phyloP scores from a whole-genome alignment of 2,329 filamentous ascomycete species.

The Didymella sp. region DNA sequence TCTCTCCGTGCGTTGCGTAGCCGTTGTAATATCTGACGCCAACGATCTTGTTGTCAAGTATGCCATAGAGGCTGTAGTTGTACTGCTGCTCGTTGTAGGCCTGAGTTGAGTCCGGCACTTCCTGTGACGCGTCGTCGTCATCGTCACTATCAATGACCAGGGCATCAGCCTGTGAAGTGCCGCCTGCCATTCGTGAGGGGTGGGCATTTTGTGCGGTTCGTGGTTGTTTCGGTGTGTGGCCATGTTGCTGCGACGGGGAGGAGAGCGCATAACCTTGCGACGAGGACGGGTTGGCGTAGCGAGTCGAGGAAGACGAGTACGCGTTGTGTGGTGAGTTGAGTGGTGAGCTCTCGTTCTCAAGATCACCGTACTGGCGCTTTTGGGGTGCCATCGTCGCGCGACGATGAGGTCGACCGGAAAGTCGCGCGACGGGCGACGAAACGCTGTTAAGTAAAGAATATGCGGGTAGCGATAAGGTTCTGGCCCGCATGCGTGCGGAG shows the following conservation, averaged over 20 bases:
- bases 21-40: constrained; percentile 56
- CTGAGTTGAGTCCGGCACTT: constrained; percentile 39
- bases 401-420: neutral
- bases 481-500: constrained; percentile 1
- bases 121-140: constrained; percentile 39
- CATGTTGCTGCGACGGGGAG: constrained; percentile 8
- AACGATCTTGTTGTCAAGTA: constrained; percentile 63
- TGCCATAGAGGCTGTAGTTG: constrained; percentile 42
- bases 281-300: constrained; percentile 26
- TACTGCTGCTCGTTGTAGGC: constrained; percentile 33
- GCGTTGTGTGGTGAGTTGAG: constrained; percentile 33
- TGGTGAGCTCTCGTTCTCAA: constrained; percentile 10
- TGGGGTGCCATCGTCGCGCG: constrained; percentile 17
- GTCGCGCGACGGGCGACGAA: neutral
- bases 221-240: constrained; percentile 36
- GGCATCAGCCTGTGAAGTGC: constrained; percentile 38
- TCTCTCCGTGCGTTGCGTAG: constrained; percentile 46
- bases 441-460: constrained; percentile 3
- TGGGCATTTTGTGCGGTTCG: constrained; percentile 28
- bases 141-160: constrained; percentile 39
- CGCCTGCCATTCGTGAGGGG: constrained; percentile 20
- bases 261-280: constrained; percentile 20
- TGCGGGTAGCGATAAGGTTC: neutral
- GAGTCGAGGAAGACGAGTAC: constrained; percentile 25
- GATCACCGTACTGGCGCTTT: constrained; percentile 20